Evolutionary conservation across 2,329 filamentous ascomycete genomes (phyloP), one percentile per base, ranked within the genome.

Genomic region (Parastagonospora avenae): DNA sequence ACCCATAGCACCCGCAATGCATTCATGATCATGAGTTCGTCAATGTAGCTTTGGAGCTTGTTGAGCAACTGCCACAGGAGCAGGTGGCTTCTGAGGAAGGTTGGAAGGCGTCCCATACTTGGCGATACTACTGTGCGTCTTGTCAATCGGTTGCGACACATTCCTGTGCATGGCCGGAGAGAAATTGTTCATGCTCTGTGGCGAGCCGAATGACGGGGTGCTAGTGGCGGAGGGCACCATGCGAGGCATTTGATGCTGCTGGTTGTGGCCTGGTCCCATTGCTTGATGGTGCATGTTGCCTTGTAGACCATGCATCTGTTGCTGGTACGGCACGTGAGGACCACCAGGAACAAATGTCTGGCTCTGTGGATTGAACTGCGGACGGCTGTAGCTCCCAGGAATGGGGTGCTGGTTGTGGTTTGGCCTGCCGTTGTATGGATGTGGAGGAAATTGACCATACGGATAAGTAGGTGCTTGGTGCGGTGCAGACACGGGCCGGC

Each of bases 321-420:
- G 69, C n/a, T 58, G 60, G 37, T 67, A 74, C 5, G 67, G 63
- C 51, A 62, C 62, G 35, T 66, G 66, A 27, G 54, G 84, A 79
- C 65, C 62, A 44, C 80, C 81, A 1, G 93, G 93, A 19, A 96
- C 85, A 73, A 97, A 97, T 0, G 92, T 90, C 67, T 96, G 90
- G 12, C 90, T 97, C 76, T 96, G 92, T 1, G 92, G 93, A 68
- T 97, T 97, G 77, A 97, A 97, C 10, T 89, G 85, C 63, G 91
- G 90, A 50, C 92, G 83, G 67, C 89, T 91, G 69, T 85, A 95
- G 74, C 88, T 94, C 31, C 91, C 91, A 11, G 91, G 90, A 49
- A 95, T 86, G 5, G 91, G 90, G 70, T 96, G 91, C 67, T 92
- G 88, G 50, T 89, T 87, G 8, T 86, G 84, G 63, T 89, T 89